Evolutionary conservation across 2,329 filamentous ascomycete genomes (phyloP).

Genomic region (Xenoacremonium recifei): DNA sequence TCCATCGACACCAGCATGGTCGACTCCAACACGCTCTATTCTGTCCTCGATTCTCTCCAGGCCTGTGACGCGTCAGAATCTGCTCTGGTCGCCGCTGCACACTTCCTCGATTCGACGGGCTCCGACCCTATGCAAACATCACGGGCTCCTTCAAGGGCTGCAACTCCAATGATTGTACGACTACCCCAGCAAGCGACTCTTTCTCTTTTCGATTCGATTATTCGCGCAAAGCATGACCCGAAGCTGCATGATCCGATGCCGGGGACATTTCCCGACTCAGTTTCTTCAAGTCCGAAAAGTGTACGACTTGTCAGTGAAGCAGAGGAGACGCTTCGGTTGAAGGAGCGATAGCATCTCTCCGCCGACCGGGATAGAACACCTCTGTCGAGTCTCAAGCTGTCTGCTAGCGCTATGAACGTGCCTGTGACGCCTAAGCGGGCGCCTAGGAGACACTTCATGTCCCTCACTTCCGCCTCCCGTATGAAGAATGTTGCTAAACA

Average conservation of each 20-base stretch:
- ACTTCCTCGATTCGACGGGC: conserved; percentile 78
- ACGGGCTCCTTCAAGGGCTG: conserved; percentile 62
- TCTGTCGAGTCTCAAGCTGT: conserved; percentile 11
- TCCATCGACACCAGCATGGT: conserved; percentile 73
- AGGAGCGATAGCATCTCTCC: conserved; percentile 30
- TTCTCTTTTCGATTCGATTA: conserved; percentile 26
- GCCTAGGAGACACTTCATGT: conserved; percentile 35
- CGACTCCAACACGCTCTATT: conserved; percentile 55
- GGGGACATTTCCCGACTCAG: conserved; percentile 30
- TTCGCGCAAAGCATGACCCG: conserved; percentile 15
- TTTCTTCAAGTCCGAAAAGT: conserved; percentile 38
- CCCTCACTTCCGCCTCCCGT: conserved; percentile 44
- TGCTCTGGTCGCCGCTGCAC: conserved; percentile 67
- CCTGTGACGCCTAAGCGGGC: conserved; percentile 34
- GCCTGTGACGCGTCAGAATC: conserved; percentile 81
- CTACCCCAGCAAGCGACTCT: conserved; percentile 34
- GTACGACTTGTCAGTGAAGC: conserved; percentile 41
- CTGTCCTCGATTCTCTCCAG: conserved; percentile 70
- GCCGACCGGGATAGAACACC: conserved; percentile 14
- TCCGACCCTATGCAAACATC: conserved; percentile 59
- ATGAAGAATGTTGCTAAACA: conserved; percentile 49
- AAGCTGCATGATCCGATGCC: conserved; percentile 19
- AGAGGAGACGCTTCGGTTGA: conserved; percentile 21
- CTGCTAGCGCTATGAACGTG: conserved; percentile 28
- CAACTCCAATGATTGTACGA: conserved; percentile 68